Evolutionary conservation across 805 yeast genomes (phyloP), one percentile per base, ranked within the genome.

Genomic region (Metschnikowia gelsemii): DNA sequence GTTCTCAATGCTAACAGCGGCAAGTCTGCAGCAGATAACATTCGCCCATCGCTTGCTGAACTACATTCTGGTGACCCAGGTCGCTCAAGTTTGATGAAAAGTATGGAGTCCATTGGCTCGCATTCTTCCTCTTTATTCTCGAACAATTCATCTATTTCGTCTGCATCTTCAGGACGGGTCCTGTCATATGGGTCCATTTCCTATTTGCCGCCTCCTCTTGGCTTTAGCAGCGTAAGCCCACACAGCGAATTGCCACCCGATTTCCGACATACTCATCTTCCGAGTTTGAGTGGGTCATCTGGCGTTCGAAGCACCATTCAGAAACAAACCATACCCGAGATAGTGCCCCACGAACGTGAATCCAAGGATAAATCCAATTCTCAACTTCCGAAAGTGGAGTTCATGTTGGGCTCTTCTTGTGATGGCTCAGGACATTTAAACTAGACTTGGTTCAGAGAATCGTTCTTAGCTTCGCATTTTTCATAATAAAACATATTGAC

Each of bases 41-140:
- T 66, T 33, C 54, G 72, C 32, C 71, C 72, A 4, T 64, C 68
- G 5, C 51, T 66, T 27, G 52, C 64, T 18, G 72, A 66, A 46
- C 47, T 66, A 25, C 64, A 64, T 41, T 31, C 35, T 42, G 37
- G n/a, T n/a, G n/a, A n/a, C n/a, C 32, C 23, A 32, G 40, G 18
- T 32, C 33, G 6, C 24, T 37, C 7, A 29, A 20, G 17, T 4
- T 19, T 35, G 32, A 22, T 22, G 30, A 35, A 20, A 7, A 32
- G 46, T 8, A 16, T 38, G 18, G 63, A 58, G 34, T 58, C 65
- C 8, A 54, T 62, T 19, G 61, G 60, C 12, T 59, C 65, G 6
- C 58, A 48, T 13, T 47, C 63, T 4, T 57, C 66, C 18, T 66
- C 72, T 9, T 46, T 68, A 5, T 67, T 68, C 43, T 64, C 72